Percentiles rank a stretch among this genome's conserved stretches.
Evolutionary conservation across 345 rosid genomes (phyloP).

Genomic region (Syzygium oleosum): DNA sequence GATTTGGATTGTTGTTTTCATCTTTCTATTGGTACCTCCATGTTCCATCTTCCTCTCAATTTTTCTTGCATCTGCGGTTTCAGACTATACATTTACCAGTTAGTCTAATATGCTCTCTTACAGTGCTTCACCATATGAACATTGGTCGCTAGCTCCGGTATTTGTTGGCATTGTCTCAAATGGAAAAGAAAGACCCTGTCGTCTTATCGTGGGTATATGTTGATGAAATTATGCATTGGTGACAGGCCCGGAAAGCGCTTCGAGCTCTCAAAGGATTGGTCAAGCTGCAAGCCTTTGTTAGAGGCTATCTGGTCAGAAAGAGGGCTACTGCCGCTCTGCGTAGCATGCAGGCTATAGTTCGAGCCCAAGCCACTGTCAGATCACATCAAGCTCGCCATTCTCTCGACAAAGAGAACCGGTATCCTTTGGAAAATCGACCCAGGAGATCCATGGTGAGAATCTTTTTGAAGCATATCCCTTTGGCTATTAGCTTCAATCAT

Average conservation of each 20-base stretch:
- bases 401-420: constrained; percentile 5
- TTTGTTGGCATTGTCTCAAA: not conserved
- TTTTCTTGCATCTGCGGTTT: not conserved
- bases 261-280: constrained; percentile 20
- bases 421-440: not conserved
- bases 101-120: not conserved
- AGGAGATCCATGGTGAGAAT: constrained; percentile 8
- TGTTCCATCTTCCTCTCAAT: not conserved
- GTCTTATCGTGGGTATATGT: not conserved
- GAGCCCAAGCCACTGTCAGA: constrained; percentile 17
- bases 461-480: not conserved
- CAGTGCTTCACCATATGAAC: not conserved
- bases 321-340: constrained; percentile 8
- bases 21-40: not conserved
- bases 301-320: constrained; percentile 23
- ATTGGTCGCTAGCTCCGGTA: not conserved
- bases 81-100: not conserved
- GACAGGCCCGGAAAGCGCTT: constrained; percentile 20
- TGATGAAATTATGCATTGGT: not conserved
- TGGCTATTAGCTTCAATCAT: not conserved
- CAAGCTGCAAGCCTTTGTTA: constrained; percentile 18
- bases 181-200: not conserved
- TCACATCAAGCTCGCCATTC: constrained; percentile 10
- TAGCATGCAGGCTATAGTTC: constrained; percentile 19
- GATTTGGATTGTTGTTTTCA: not conserved